Percentiles rank a stretch among this genome's conserved stretches.
Conservation (phyloP, 1,284 basidiomycete species). For the Hypsizygus ulmarius region DNA sequence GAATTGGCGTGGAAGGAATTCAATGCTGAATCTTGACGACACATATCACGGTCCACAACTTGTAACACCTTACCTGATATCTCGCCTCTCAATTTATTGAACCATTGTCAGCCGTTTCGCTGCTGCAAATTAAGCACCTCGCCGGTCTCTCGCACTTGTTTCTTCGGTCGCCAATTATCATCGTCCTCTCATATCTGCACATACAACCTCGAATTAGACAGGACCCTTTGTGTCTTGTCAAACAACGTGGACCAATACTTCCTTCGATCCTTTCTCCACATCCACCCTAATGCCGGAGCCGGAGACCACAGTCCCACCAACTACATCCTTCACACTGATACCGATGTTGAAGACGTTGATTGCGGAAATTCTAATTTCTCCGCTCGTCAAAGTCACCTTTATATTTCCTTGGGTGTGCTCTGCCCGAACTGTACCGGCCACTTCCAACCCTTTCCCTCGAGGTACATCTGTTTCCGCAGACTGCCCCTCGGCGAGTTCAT, state of each 20-base stretch:
- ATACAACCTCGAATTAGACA: not conserved
- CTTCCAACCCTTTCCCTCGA: slow-evolving; percentile 32
- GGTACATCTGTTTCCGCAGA: slow-evolving; percentile 45
- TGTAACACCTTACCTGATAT: slow-evolving; percentile 9
- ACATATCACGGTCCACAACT: slow-evolving; percentile 1
- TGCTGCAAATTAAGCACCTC: no score
- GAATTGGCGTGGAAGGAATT: slow-evolving; percentile 64
- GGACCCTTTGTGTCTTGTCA: slow-evolving; percentile 6
- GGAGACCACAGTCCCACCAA: slow-evolving; percentile 13
- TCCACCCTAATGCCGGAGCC: slow-evolving; percentile 15
- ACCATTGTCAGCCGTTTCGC: no score
- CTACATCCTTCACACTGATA: slow-evolving; percentile 17
- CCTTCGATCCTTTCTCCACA: slow-evolving; percentile 18
- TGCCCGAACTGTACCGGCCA: slow-evolving; percentile 40
- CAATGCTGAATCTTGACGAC: slow-evolving; percentile 34
- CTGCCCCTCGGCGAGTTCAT: slow-evolving; percentile 48
- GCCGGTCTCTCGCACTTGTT: no score
- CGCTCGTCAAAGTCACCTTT: slow-evolving; percentile 22
- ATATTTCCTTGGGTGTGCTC: slow-evolving; percentile 29
- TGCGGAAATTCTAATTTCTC: slow-evolving; percentile 17
- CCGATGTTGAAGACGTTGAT: slow-evolving; percentile 17
- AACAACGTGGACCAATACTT: slow-evolving; percentile 17
- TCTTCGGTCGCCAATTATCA: not conserved
- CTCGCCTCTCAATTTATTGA: not conserved
- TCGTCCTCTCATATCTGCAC: not conserved